A percentile compares a stretch with the other conserved stretches of the same genome.
Evolutionary conservation across 495 filamentous ascomycete species (phyloP).

Genomic region (Letharia lupina): DNA sequence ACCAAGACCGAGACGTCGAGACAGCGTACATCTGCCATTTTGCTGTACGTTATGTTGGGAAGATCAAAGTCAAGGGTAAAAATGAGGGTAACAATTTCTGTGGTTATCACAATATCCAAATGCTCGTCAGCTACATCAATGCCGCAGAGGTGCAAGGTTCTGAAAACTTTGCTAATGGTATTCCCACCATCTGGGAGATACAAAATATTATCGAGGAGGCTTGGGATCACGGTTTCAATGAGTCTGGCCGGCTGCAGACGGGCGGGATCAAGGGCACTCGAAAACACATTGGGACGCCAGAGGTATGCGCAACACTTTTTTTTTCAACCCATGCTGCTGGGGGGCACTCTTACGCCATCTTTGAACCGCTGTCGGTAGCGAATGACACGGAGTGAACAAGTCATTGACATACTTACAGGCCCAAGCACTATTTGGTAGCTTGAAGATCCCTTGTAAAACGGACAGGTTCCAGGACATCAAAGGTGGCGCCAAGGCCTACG

Average conservation of each 20-base stretch:
- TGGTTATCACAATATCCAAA: constrained; percentile 1
- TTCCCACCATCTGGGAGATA: constrained; percentile 71
- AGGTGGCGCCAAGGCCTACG: neutral
- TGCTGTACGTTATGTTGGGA: neutral
- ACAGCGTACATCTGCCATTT: neutral
- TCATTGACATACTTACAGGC: neutral
- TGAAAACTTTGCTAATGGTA: constrained; percentile 16
- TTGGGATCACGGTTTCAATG: constrained; percentile 79
- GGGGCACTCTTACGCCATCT: neutral
- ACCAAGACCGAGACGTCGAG: neutral
- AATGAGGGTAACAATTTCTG: neutral
- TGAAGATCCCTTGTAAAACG: neutral
- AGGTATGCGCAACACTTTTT: constrained; percentile 43
- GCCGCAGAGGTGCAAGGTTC: neutral
- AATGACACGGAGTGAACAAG: neutral
- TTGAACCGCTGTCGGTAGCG: neutral
- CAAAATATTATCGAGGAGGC: constrained; percentile 82
- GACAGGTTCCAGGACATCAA: neutral
- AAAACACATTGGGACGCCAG: constrained; percentile 90
- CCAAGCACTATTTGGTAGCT: neutral
- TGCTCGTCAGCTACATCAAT: neutral
- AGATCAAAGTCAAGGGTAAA: neutral
- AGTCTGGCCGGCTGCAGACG: constrained; percentile 62
- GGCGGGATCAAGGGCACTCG: constrained; percentile 79
- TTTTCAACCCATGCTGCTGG: neutral